phyloP scores from a whole-genome alignment of 1,139 yeast species.

The Barnettozyma hawaiiensis region DNA sequence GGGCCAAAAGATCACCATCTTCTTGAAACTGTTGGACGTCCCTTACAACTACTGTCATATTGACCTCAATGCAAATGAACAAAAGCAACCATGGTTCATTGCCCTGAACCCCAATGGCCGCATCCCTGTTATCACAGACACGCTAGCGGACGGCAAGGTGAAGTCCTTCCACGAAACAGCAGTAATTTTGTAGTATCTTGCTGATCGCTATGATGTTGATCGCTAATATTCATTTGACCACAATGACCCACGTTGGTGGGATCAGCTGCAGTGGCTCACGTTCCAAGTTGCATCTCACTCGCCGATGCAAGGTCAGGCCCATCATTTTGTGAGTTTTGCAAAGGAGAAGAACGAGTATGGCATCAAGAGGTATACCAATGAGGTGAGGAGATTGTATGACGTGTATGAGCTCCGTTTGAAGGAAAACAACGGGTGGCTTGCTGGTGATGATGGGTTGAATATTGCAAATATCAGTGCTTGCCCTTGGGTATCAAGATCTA shows the following conservation, averaged over 20 bases:
- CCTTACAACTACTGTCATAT: constrained; percentile 42
- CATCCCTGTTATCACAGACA: constrained; percentile 52
- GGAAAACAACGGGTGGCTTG: constrained; percentile 42
- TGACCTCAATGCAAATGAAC: constrained; percentile 37
- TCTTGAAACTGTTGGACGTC: constrained; percentile 43
- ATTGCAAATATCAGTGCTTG: constrained; percentile 45
- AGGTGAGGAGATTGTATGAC: constrained; percentile 44
- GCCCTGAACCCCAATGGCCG: constrained; percentile 57
- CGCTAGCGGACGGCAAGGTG: constrained; percentile 35
- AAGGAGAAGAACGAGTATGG: constrained; percentile 44
- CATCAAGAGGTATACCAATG: constrained; percentile 42
- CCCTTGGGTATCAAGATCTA: constrained; percentile 31
- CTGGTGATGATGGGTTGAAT: constrained; percentile 48
- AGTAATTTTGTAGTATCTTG: constrained; percentile 51
- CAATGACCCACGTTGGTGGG: constrained; percentile 44
- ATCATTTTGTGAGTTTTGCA: constrained; percentile 40
- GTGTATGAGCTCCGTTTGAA: constrained; percentile 45
- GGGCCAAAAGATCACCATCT: constrained; percentile 47
- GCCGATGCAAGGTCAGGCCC: constrained; percentile 57
- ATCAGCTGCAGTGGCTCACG: constrained; percentile 44
- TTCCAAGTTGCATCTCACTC: constrained; percentile 58
- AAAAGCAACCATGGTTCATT: constrained; percentile 50
- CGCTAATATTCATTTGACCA: constrained; percentile 41
- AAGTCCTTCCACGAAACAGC: constrained; percentile 47
- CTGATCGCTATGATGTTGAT: constrained; percentile 52